Evolutionary conservation across 768 basidiomycete species (phyloP), one percentile per base, ranked within the genome.

Genomic region (Peribolospora baueri): DNA sequence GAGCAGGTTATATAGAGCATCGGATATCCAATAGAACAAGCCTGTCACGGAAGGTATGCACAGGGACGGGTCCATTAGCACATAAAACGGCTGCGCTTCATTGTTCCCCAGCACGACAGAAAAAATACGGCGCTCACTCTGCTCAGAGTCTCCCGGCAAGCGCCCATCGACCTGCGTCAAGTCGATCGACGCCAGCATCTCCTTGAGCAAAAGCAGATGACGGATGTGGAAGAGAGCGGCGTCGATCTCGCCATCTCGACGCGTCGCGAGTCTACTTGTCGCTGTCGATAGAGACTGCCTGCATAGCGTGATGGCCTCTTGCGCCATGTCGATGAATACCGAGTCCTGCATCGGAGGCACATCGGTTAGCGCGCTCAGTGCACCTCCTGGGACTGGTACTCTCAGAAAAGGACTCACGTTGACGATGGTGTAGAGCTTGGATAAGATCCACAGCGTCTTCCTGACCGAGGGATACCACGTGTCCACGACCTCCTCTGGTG

Each of bases 311-410:
- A 93, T 74, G 0, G 90, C 85, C 68, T 95, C 90, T 68, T 88
- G 84, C 0, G 91, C 88, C 46, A 97, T 83, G 65, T 98, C 93
- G 61, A 88, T 83, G 56, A 93, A 98, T 56, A 95, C 90, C 1
- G 79, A 81, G n/a, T 84, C 80, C 88, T 97, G 56, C 5, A 42
- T 42, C 7, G 10, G 36, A 1, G 46, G 40, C n/a, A 53, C 41
- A 48, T 11, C 41, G 39, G 43, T 13, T 25, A 25, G 1, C 25
- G 25, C 25, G 25, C 25, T 25, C 25, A 25, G 25, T 25, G 25
- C 25, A 25, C 25, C 25, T 25, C 25, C 25, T 25, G 25, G 25
- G 25, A 25, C 25, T 36, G 49, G 9, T 9, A 11, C 3, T 11
- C 9, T 7, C 11, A n/a, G 43, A 37, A 37, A 42, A 10, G 41